Percentiles rank a stretch among this genome's conserved stretches.
Conservation (phyloP, 331 rosid species). For the Ulmus americana region DNA sequence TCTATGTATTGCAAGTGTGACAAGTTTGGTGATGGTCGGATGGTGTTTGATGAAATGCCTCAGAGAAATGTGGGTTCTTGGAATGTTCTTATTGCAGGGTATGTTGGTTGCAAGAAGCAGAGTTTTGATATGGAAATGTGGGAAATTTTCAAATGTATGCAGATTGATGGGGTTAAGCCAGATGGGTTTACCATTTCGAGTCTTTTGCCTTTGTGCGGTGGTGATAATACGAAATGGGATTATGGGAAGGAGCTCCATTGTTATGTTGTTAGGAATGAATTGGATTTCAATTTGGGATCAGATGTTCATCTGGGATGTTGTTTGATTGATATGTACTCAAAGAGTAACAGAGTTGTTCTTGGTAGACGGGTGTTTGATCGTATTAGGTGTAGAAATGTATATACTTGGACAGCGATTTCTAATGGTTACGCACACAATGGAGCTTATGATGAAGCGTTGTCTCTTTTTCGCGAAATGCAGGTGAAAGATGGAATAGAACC, state of each 20-base stretch:
- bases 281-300: constrained; percentile 33
- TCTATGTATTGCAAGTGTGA: constrained; percentile 61
- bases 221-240: constrained; percentile 29
- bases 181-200: constrained; percentile 61
- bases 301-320: constrained; percentile 69
- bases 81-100: constrained; percentile 57
- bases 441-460: constrained; percentile 47
- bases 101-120: constrained; percentile 23
- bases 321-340: constrained; percentile 77
- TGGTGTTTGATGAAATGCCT: constrained; percentile 72
- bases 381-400: constrained; percentile 53
- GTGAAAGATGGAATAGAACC: constrained; percentile 47
- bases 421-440: constrained; percentile 56
- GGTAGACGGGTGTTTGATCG: constrained; percentile 55
- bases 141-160: constrained; percentile 40
- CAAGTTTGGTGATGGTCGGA: constrained; percentile 32
- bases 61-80: constrained; percentile 53
- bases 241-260: constrained; percentile 73
- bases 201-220: constrained; percentile 44
- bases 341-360: constrained; percentile 36
- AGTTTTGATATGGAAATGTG: constrained; percentile 24
- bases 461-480: constrained; percentile 55
- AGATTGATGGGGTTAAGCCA: constrained; percentile 44
- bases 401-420: constrained; percentile 72
- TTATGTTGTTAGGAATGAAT: constrained; percentile 46